Base-by-base conservation (phyloP, 2,329 filamentous ascomycete genomes). In the Epicoccum nigrum region DNA sequence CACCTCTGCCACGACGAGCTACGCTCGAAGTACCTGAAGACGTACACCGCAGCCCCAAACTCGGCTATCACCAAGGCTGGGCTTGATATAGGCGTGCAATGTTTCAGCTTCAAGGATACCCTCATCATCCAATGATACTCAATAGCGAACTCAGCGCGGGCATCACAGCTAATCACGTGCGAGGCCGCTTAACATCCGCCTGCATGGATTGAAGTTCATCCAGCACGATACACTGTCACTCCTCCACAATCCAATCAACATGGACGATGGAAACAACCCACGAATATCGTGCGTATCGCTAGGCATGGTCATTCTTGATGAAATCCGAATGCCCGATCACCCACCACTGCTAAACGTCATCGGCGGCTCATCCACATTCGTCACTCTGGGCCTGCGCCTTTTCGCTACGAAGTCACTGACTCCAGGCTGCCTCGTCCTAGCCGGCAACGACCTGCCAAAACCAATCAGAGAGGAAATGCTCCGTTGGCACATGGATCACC, bases 261-360 rank as follows among this genome's bases (percentile, higher is more conserved):
- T 48, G 45, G 16, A 27, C 6, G n/a, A 23, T 13, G n/a, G 12
- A 12, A 30, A n/a, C 13, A 19, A n/a, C 2, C 31, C 17, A 23
- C 20, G 35, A 21, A 23, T 42, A 16, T 42, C 31, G 16, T 41
- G 37, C 15, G 52, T 62, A 2, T 66, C 63, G 4, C 47, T 66
- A 1, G 62, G 63, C 6, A 62, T 64, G 63, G 44, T 64, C 6
- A 55, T 62, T 17, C 45, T 66, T 6, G 56, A 66, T 41, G 56
- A 64, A 16, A 64, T 64, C 21, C 54, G 52, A 15, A 49, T 65
- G 39, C 54, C 55, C 12, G 21, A 37, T 23, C 43, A 48, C 11
- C 23, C 46, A n/a, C 51, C 59, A 1, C 30, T 67, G 8, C 35
- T 34, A 8, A 47, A 64, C 41, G 55, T 67, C 13, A 45, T 58